Evolutionary conservation across 306 rosid species (phyloP), one percentile per base, ranked within the genome.

Genomic region (Glycine latifolia): DNA sequence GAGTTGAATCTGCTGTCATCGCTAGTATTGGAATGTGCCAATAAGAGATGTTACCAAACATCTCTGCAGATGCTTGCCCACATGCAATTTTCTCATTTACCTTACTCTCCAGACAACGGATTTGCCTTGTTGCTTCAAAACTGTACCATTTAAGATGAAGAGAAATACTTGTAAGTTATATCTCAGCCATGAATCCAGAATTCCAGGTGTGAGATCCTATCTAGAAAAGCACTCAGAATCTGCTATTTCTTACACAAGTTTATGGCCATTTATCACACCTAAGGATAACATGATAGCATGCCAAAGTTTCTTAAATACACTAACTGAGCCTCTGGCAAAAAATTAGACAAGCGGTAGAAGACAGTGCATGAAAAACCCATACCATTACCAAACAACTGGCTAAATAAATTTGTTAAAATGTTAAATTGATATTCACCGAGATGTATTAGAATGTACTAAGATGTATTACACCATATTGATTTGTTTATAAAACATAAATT

Each of bases 21-120:
- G 99, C 99, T 81, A 95, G 83, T 76, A 95, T 87, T 33, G 97
- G 99, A 44, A 84, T 95, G 91, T 87, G 97, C 99, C 98, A 93
- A 83, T 67, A 49, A 59, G 83, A 79, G 44, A 84, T 82, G 77
- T 89, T 87, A 39, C 93, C 89, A 67, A 79, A 89, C 90, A 72
- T 85, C 85, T 91, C 95, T 0, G 52, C 20, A 12, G 87, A 86
- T 65, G 82, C 95, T 85, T 90, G 86, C 68, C 92, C 94, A 16
- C 86, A 59, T 3, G 90, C 93, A 80, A 93, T 81, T 78, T 80
- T 83, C 78, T 87, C 88, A 35, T 90, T 91, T 31, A 84, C 89
- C 86, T 86, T 82, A 6, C 78, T 84, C 79, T 95, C 99, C 71
- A 88, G 55, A 55, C 33, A 0, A 26, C 99, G 95, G 75, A 91